A percentile compares a stretch with the other conserved stretches of the same genome.
These are phyloP conservation scores for Polytrichum commune DNA, from an alignment of 225 moss, liverwort and hornwort species.

Conservation along the genomic window DNA sequence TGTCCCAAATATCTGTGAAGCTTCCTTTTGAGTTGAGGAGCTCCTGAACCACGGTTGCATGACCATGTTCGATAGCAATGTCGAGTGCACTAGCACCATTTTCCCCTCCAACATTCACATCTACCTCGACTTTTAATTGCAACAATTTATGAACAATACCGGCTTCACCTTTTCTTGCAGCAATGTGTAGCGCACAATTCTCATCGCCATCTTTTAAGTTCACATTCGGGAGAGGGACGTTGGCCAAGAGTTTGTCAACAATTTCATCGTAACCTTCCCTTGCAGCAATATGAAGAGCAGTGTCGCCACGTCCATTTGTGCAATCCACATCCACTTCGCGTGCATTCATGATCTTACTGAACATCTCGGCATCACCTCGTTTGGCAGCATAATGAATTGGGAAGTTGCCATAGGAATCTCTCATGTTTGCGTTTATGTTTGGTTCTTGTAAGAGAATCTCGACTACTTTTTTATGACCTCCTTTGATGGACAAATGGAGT, in stretches of 20 bases:
- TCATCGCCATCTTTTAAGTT: neutral
- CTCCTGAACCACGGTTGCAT: neutral
- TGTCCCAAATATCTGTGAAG: too few relatives aligned
- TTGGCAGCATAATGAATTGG: too few relatives aligned
- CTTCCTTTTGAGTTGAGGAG: too few relatives aligned
- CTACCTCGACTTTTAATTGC: fast-evolving
- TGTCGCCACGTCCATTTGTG: neutral
- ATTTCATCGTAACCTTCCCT: neutral
- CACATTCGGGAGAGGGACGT: neutral
- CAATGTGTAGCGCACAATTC: neutral
- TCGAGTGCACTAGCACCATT: neutral
- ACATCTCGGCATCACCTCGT: too few relatives aligned
- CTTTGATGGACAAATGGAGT: neutral
- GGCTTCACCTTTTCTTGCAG: neutral
- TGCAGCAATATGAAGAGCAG: neutral
- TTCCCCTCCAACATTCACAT: neutral
- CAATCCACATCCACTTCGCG: neutral
- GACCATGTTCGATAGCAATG: neutral
- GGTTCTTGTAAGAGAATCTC: neutral
- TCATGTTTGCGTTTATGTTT: neutral
- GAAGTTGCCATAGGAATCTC: too few relatives aligned
- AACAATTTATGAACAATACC: neutral
- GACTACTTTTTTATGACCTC: neutral
- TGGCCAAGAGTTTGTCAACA: neutral
- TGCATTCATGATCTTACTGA: neutral